Percentiles rank a stretch among this genome's conserved stretches.
phyloP scores from a whole-genome alignment of 2,329 filamentous ascomycete species.

The Xylaria sp. region DNA sequence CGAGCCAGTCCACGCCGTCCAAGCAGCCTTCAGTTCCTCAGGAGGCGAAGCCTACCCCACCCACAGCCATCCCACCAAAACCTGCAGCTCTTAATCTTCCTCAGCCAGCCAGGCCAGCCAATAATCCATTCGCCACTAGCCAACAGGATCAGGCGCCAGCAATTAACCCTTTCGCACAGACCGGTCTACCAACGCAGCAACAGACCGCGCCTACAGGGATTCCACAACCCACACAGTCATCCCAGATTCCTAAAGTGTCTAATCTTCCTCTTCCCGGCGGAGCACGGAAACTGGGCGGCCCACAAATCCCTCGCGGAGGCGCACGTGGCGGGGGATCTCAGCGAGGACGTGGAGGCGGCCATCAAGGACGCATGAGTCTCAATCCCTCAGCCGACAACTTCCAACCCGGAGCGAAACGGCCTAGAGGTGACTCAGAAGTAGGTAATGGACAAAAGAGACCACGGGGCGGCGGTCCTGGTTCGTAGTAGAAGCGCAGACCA shows the following conservation, averaged over 20 bases:
- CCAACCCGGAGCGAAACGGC: conserved; percentile 65
- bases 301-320: conserved; percentile 43
- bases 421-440: conserved; percentile 59
- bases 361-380: conserved; percentile 52
- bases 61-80: conserved; percentile 30
- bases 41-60: conserved; percentile 15
- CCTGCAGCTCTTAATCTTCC: conserved; percentile 21
- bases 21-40: conserved; percentile 16
- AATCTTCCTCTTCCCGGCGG: conserved; percentile 54
- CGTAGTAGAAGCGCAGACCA: conserved; percentile 29
- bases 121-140: conserved; percentile 40
- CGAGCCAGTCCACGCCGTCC: conserved; percentile 27
- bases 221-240: conserved; percentile 36
- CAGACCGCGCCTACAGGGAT: conserved; percentile 29
- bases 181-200: conserved; percentile 29
- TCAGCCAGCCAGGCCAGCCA: conserved; percentile 18
- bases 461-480: conserved; percentile 47
- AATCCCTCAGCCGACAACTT: conserved; percentile 64
- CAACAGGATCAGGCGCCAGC: conserved; percentile 32
- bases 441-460: conserved; percentile 54
- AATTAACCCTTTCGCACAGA: conserved; percentile 42
- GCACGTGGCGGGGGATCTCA: conserved; percentile 50
- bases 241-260: conserved; percentile 51
- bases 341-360: conserved; percentile 52
- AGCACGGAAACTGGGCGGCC: conserved; percentile 45